These are phyloP conservation scores for Phytophthora aleatoria DNA, from an alignment of 352 stramenopile genomes.

Conservation along the genomic window DNA sequence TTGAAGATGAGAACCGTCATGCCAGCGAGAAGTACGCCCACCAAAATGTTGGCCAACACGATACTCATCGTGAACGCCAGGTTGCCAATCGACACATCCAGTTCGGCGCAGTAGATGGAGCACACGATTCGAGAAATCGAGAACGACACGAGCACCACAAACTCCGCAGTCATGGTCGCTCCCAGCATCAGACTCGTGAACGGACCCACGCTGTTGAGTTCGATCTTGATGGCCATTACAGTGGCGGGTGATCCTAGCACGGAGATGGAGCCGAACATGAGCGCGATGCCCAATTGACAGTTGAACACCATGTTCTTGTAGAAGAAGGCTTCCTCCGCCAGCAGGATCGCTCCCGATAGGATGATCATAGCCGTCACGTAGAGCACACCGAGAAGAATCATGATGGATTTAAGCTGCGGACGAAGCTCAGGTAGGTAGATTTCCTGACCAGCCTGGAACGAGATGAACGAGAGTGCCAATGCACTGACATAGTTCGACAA, in stretches of 20 bases:
- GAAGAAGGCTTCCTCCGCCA: slow-evolving; percentile 53
- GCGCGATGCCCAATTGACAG: slow-evolving; percentile 62
- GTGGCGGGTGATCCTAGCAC: slow-evolving; percentile 68
- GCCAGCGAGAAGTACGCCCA: slow-evolving; percentile 43
- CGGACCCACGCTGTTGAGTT: slow-evolving; percentile 68
- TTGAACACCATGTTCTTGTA: slow-evolving; percentile 38
- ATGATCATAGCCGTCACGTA: slow-evolving; percentile 57
- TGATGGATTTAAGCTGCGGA: slow-evolving; percentile 62
- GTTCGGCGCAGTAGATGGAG: slow-evolving; percentile 58
- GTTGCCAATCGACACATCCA: slow-evolving; percentile 58
- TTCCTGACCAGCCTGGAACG: slow-evolving; percentile 68
- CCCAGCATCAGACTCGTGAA: slow-evolving; percentile 80
- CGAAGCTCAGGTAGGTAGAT: slow-evolving; percentile 62
- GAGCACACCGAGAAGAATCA: slow-evolving; percentile 44
- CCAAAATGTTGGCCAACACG: slow-evolving; percentile 54
- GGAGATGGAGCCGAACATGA: slow-evolving; percentile 74
- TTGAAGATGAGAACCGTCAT: slow-evolving; percentile 64
- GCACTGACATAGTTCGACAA: slow-evolving; percentile 57
- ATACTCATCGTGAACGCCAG: slow-evolving; percentile 60
- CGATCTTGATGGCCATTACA: slow-evolving; percentile 79
- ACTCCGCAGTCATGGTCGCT: slow-evolving; percentile 69
- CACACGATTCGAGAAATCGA: slow-evolving; percentile 65
- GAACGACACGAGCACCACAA: slow-evolving; percentile 70
- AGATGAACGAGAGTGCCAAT: slow-evolving; percentile 72
- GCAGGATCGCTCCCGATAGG: slow-evolving; percentile 42